Percentiles rank a stretch among this genome's conserved stretches.
Conservation (phyloP, 2,329 filamentous ascomycete genomes). For the Helicocarpus griseus region DNA sequence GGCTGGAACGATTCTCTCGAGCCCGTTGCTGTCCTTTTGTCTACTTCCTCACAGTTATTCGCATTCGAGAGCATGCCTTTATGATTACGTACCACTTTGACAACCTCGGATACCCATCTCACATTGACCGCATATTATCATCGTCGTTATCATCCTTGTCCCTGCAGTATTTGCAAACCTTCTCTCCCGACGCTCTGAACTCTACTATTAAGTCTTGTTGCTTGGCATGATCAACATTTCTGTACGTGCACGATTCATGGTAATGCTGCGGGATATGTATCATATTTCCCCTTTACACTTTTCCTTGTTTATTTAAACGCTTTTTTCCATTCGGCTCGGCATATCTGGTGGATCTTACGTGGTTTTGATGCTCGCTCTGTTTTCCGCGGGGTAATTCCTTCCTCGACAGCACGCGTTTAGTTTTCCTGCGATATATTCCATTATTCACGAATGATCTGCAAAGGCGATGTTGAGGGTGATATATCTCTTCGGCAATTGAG, state of each 20-base stretch:
- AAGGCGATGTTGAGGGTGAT: not conserved
- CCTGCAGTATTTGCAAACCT: not conserved
- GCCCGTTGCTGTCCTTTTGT: not conserved
- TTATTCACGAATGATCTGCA: not conserved
- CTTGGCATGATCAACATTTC: not conserved
- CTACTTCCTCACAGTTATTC: not conserved
- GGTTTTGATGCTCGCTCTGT: not conserved
- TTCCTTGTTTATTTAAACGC: not conserved
- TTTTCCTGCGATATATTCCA: conserved; percentile 1
- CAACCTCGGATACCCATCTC: not conserved
- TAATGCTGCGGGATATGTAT: conserved; percentile 19
- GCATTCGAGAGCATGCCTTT: not conserved
- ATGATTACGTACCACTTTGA: not conserved
- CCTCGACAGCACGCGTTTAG: not conserved
- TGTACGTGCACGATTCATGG: conserved; percentile 14
- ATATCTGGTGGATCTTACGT: not conserved
- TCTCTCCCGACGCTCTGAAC: not conserved
- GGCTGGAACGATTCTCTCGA: not conserved
- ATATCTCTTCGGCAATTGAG: conserved; percentile 2
- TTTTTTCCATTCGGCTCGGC: not conserved
- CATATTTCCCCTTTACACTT: conserved; percentile 15
- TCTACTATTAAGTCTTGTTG: not conserved
- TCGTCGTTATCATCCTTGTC: not conserved
- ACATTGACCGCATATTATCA: not conserved
- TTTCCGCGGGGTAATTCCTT: not conserved